Conservation (phyloP, 2,329 filamentous ascomycete genomes). For the Pyrenophora graminea region DNA sequence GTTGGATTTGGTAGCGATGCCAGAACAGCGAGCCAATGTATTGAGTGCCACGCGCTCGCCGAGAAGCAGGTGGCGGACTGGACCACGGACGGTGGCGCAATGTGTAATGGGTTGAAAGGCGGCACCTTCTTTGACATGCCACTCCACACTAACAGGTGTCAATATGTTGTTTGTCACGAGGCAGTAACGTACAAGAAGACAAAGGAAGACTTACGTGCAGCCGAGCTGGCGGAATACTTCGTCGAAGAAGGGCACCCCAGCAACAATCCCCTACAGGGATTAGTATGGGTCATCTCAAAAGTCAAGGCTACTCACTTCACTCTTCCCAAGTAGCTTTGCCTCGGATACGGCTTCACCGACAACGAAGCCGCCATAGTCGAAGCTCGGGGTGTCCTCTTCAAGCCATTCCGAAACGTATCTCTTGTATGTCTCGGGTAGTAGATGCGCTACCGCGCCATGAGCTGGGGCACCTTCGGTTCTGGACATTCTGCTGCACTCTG, state of each 20-base stretch:
- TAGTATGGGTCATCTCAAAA: background rate
- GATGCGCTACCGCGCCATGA: constrained; percentile 67
- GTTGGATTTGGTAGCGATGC: constrained; percentile 72
- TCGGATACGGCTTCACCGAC: constrained; percentile 69
- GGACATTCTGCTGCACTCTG: constrained; percentile 12
- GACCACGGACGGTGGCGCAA: constrained; percentile 82
- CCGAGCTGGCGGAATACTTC: constrained; percentile 89
- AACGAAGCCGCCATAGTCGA: constrained; percentile 97
- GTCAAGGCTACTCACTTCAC: constrained; percentile 47
- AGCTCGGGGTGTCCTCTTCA: constrained; percentile 92
- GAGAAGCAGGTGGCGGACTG: constrained; percentile 81
- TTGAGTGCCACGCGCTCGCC: constrained; percentile 94
- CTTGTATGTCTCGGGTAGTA: constrained; percentile 86
- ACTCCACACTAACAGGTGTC: constrained; percentile 66
- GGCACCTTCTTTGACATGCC: constrained; percentile 79
- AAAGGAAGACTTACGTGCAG: constrained; percentile 63
- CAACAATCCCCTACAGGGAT: constrained; percentile 69
- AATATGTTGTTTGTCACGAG: background rate
- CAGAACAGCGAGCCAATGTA: constrained; percentile 85
- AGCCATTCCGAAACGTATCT: constrained; percentile 81
- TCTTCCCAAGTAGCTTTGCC: constrained; percentile 61
- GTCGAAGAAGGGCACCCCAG: constrained; percentile 91
- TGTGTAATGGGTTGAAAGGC: constrained; percentile 63
- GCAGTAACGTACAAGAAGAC: background rate
- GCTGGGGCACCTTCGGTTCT: constrained; percentile 57